Conservation (phyloP, 306 rosid species). For the Cajanus cajan region DNA sequence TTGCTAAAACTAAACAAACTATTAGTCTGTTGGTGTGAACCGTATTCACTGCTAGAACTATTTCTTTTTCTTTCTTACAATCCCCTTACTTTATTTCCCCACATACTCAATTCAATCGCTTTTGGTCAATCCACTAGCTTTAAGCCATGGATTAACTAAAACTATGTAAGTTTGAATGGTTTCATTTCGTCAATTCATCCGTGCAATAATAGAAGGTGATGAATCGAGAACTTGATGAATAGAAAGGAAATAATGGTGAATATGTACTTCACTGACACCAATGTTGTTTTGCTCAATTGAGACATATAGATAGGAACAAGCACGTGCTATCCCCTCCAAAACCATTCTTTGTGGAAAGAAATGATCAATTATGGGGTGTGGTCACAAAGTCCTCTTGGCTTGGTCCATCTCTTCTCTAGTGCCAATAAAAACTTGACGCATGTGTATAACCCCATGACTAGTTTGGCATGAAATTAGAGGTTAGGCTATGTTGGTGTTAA, state of each 20-base stretch:
- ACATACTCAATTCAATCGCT: neutral
- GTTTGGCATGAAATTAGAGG: constrained; percentile 16
- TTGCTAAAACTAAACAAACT: too few relatives aligned
- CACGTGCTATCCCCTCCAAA: neutral
- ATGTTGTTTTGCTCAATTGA: constrained; percentile 17
- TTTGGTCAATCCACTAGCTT: neutral
- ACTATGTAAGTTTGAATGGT: neutral
- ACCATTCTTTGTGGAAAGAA: constrained; percentile 23
- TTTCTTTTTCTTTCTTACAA: neutral
- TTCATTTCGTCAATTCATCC: constrained; percentile 27
- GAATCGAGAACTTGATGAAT: constrained; percentile 1
- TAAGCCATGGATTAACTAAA: neutral
- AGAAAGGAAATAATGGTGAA: constrained; percentile 24
- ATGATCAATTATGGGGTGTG: neutral
- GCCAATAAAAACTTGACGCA: constrained; percentile 44
- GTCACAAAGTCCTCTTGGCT: constrained; percentile 1
- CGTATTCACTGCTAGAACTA: too few relatives aligned
- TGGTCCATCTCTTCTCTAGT: neutral
- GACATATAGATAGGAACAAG: constrained; percentile 5
- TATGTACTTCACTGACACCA: constrained; percentile 32
- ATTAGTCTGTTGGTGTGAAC: too few relatives aligned
- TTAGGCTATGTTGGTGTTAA: neutral
- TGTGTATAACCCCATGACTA: constrained; percentile 11
- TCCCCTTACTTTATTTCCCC: neutral
- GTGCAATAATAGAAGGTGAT: constrained; percentile 41